Evolutionary conservation across 2,329 filamentous ascomycete genomes (phyloP).

Genomic region (Aspergillus candidus): DNA sequence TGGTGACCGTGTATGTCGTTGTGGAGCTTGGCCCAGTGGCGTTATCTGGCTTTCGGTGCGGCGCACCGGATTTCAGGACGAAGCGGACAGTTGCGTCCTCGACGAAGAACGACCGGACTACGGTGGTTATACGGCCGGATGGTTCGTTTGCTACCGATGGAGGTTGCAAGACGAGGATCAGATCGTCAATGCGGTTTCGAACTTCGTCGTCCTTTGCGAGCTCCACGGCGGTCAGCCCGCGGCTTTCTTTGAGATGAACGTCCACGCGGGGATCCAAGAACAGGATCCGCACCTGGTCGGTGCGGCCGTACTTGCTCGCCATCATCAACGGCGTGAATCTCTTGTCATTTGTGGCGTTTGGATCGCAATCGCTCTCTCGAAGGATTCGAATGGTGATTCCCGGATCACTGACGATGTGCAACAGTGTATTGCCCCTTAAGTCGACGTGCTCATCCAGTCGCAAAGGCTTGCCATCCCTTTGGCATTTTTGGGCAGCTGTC

Average conservation of each 20-base stretch:
- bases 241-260: conserved; percentile 70
- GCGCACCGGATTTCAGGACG: conserved; percentile 88
- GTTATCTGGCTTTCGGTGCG: conserved; percentile 40
- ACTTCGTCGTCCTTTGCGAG: conserved; percentile 97
- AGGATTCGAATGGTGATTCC: conserved; percentile 69
- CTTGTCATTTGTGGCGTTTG: conserved; percentile 92
- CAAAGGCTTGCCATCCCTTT: conserved; percentile 71
- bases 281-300: conserved; percentile 83
- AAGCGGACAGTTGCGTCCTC: conserved; percentile 91
- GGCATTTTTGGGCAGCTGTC: conserved; percentile 63
- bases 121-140: conserved; percentile 80
- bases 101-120: conserved; percentile 93
- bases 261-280: conserved; percentile 87
- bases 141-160: conserved; percentile 47
- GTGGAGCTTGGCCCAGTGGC: conserved; percentile 47
- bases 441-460: conserved; percentile 93
- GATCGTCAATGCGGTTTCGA: conserved; percentile 89
- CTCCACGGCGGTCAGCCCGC: conserved; percentile 89
- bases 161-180: conserved; percentile 72
- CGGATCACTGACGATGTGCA: conserved; percentile 92
- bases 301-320: conserved; percentile 92
- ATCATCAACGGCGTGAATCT: conserved; percentile 95
- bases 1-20: conserved; percentile 82
- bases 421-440: conserved; percentile 81
- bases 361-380: conserved; percentile 82